These are phyloP conservation scores for Cyberlindnera euphorbiae DNA, from an alignment of 805 yeast species.

Conservation along the genomic window DNA sequence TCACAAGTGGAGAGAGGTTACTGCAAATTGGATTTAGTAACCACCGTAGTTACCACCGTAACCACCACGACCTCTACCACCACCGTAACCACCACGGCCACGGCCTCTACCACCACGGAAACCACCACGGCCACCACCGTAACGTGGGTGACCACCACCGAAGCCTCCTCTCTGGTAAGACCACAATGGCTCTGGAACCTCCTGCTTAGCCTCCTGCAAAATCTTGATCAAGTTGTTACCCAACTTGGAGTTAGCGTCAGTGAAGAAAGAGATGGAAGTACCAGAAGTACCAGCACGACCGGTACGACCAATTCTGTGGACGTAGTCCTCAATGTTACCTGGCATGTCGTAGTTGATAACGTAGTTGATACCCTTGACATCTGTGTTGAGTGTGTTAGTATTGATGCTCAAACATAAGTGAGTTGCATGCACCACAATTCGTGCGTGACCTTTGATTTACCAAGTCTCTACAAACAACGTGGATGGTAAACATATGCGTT, in stretches of 20 bases:
- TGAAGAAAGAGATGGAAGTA: slow-evolving; percentile 92
- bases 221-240: slow-evolving; percentile 89
- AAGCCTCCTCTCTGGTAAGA: slow-evolving; percentile 73
- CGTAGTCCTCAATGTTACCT: slow-evolving; percentile 96
- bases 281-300: slow-evolving; percentile 98
- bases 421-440: no score
- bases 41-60: slow-evolving; percentile 14
- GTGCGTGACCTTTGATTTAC: no score
- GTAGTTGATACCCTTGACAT: slow-evolving; percentile 93
- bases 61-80: slow-evolving; percentile 15
- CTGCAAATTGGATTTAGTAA: slow-evolving; percentile 1
- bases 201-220: slow-evolving; percentile 93
- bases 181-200: slow-evolving; percentile 73
- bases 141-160: slow-evolving; percentile 51
- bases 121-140: slow-evolving; percentile 37
- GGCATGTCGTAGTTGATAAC: slow-evolving; percentile 98
- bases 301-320: slow-evolving; percentile 92
- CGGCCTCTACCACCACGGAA: slow-evolving; percentile 35
- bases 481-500: no score
- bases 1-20: background rate
- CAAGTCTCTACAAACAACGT: no score
- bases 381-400: slow-evolving; percentile 42
- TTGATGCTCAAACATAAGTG: no score
- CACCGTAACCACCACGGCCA: slow-evolving; percentile 19
- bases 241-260: slow-evolving; percentile 78